These are phyloP conservation scores for Angomonas desouzai DNA, from an alignment of 208 protist species.

Conservation along the genomic window DNA sequence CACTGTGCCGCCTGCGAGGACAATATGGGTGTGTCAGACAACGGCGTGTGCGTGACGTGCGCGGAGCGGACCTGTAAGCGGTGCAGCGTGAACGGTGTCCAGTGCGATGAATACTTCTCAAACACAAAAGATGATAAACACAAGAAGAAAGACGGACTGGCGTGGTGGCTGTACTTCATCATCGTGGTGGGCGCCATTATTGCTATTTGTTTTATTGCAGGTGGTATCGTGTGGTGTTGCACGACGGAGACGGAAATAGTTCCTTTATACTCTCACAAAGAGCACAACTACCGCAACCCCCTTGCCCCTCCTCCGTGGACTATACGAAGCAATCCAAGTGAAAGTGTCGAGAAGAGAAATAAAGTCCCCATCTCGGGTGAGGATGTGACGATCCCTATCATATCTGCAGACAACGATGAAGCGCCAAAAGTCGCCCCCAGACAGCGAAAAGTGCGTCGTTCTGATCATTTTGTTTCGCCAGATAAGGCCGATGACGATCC, in stretches of 20 bases:
- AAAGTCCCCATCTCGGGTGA: too few species aligned
- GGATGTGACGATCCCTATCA: too few species aligned
- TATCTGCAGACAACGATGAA: too few species aligned
- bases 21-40: background rate
- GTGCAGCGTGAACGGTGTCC: background rate
- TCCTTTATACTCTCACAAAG: too few species aligned
- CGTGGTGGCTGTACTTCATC: background rate
- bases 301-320: too few species aligned
- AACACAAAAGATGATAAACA: background rate
- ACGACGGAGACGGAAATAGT: background rate
- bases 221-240: background rate
- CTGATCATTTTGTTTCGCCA: too few species aligned
- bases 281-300: too few species aligned
- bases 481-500: too few species aligned
- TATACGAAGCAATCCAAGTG: too few species aligned
- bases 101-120: background rate
- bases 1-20: background rate
- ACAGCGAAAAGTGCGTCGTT: too few species aligned
- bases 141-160: slow-evolving; percentile 3
- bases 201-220: background rate
- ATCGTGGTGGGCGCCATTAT: background rate
- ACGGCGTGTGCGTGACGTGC: background rate
- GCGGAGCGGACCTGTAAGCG: background rate
- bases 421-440: too few species aligned
- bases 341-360: too few species aligned